phyloP scores from a whole-genome alignment of 495 filamentous ascomycete species.

The Aspergillus sclerotiicarbonarius region DNA sequence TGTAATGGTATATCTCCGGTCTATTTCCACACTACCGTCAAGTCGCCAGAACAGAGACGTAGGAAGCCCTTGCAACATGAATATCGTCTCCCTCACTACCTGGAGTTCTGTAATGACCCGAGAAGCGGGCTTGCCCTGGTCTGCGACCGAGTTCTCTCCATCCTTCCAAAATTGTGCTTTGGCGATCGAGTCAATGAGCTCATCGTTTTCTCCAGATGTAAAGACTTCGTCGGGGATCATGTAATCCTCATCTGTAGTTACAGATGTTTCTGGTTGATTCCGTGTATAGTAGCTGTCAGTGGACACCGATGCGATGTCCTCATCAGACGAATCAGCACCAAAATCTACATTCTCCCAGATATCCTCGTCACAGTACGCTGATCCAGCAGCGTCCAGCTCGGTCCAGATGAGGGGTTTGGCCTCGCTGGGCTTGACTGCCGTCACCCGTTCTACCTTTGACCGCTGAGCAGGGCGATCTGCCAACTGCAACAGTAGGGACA shows the following conservation, averaged over 20 bases:
- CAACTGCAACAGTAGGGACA: slow-evolving; percentile 76
- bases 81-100: slow-evolving; percentile 71
- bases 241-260: slow-evolving; percentile 32
- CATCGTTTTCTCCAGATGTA: slow-evolving; percentile 31
- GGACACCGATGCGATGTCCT: slow-evolving; percentile 37
- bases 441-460: slow-evolving; percentile 61
- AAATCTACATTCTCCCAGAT: slow-evolving; percentile 82
- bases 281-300: slow-evolving; percentile 30
- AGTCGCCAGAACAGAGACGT: slow-evolving; percentile 63
- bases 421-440: slow-evolving; percentile 44
- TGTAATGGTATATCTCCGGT: slow-evolving; percentile 35
- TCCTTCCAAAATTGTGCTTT: slow-evolving; percentile 66
- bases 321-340: slow-evolving; percentile 61
- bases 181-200: slow-evolving; percentile 47
- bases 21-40: slow-evolving; percentile 39
- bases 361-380: slow-evolving; percentile 63
- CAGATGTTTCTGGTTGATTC: slow-evolving; percentile 20
- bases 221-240: slow-evolving; percentile 39
- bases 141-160: slow-evolving; percentile 27
- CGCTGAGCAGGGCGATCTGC: slow-evolving; percentile 77
- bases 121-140: slow-evolving; percentile 31
- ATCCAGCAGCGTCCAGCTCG: slow-evolving; percentile 71
- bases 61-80: slow-evolving; percentile 78
- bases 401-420: slow-evolving; percentile 63
- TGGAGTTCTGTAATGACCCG: slow-evolving; percentile 69